These are phyloP conservation scores for Funneliformis mosseae DNA, from an alignment of 192 early-diverging fungal genomes.

Conservation along the genomic window DNA sequence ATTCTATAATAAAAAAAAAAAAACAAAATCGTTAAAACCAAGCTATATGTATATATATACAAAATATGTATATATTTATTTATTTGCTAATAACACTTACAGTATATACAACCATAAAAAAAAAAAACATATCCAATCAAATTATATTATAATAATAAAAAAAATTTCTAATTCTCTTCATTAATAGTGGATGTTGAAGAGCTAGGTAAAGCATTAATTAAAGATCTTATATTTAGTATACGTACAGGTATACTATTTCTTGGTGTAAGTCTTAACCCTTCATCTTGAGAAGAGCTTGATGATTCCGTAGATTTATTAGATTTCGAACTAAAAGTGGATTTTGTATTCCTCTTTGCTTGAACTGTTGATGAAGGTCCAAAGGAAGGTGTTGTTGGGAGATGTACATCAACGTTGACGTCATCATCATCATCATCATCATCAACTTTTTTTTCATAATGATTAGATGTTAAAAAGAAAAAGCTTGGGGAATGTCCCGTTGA, in stretches of 20 bases:
- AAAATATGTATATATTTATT: too few species aligned
- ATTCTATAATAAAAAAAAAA: too few species aligned
- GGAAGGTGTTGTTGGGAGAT: not conserved
- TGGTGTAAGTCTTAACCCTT: not conserved
- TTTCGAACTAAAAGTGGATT: not conserved
- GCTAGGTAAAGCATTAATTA: not conserved
- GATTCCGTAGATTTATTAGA: not conserved
- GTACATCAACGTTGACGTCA: not conserved
- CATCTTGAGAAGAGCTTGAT: not conserved
- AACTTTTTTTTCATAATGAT: not conserved
- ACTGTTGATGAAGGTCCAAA: not conserved
- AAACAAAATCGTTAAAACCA: too few species aligned
- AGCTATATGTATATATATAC: too few species aligned
- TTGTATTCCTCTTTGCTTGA: not conserved
- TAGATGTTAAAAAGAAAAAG: not conserved
- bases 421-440: not conserved
- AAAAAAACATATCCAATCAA: too few species aligned
- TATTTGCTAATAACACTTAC: too few species aligned
- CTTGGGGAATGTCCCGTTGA: not conserved
- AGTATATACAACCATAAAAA: too few species aligned
- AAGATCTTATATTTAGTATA: not conserved
- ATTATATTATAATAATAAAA: too few species aligned
- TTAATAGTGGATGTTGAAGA: too few species aligned
- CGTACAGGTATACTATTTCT: not conserved
- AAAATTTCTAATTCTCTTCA: too few species aligned